Percentiles rank a stretch among this genome's conserved stretches.
phyloP scores from a whole-genome alignment of 1,139 yeast species.

The Hansenula lynferdii region DNA sequence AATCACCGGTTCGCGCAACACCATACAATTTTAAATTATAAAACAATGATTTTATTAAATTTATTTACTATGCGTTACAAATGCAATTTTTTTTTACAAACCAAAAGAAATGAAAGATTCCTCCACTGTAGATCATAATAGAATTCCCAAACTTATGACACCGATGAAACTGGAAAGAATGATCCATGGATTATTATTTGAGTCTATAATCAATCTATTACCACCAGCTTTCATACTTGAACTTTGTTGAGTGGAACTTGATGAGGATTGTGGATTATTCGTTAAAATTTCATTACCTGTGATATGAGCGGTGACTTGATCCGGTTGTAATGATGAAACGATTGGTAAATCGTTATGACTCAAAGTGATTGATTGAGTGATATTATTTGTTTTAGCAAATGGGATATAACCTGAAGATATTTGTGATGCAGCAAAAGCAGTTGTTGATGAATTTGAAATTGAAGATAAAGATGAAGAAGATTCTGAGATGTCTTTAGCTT shows the following conservation, averaged over 20 bases:
- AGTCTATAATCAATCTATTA: background rate
- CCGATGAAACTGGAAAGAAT: background rate
- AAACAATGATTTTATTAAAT: too few relatives aligned
- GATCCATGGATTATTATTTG: too few relatives aligned
- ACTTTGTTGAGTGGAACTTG: background rate
- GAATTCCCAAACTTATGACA: background rate
- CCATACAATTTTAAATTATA: too few relatives aligned
- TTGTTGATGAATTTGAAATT: conserved; percentile 7
- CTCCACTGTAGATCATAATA: too few relatives aligned
- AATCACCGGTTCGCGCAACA: too few relatives aligned
- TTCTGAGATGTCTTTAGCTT: conserved; percentile 31
- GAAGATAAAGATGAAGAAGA: too few relatives aligned
- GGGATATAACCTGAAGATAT: conserved; percentile 45
- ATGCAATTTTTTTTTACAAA: too few relatives aligned
- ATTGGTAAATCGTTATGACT: conserved; percentile 21
- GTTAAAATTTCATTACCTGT: conserved; percentile 1
- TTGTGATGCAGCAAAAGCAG: conserved; percentile 18
- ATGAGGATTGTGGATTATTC: background rate
- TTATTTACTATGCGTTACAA: too few relatives aligned
- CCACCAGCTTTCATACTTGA: background rate
- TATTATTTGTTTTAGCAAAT: conserved; percentile 35
- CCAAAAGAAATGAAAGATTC: too few relatives aligned
- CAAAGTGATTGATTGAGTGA: conserved; percentile 24
- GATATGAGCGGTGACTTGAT: conserved; percentile 1
- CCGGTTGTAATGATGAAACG: background rate